A percentile compares a stretch with the other conserved stretches of the same genome.
These are phyloP conservation scores for Fraxinus latifolia DNA, from an alignment of 305 asterid species.

Conservation along the genomic window DNA sequence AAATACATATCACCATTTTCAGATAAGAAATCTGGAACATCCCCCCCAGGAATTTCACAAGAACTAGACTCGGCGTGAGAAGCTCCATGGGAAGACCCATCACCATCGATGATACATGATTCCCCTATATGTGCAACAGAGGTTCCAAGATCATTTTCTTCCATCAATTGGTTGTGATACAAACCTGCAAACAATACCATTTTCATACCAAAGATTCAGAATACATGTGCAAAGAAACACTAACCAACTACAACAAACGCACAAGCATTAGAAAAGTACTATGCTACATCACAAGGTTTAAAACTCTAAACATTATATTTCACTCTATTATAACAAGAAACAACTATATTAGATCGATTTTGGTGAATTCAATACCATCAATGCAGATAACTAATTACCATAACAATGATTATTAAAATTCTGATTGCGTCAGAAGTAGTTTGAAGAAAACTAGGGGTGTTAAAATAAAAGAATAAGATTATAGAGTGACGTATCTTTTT, in stretches of 20 bases:
- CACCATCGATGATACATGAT: conserved; percentile 31
- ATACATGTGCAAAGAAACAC: conserved; percentile 7
- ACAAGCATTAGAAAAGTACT: conserved; percentile 15
- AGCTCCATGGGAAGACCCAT: conserved; percentile 34
- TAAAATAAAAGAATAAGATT: neutral
- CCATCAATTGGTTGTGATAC: conserved; percentile 28
- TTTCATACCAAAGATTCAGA: conserved; percentile 21
- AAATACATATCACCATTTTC: conserved; percentile 31
- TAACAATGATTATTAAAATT: neutral
- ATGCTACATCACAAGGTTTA: neutral
- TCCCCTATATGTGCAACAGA: conserved; percentile 32
- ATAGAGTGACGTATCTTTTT: neutral
- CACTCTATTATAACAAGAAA: conserved; percentile 11
- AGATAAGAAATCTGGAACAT: conserved; percentile 29
- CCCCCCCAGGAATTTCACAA: conserved; percentile 29
- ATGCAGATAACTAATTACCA: neutral
- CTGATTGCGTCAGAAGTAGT: neutral
- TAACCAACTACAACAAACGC: neutral
- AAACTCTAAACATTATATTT: conserved; percentile 8
- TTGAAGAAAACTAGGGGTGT: neutral
- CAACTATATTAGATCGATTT: neutral
- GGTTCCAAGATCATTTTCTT: conserved; percentile 27
- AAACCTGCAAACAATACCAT: conserved; percentile 35
- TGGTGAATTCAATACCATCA: conserved; percentile 6
- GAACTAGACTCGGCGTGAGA: conserved; percentile 38